Evolutionary conservation across 768 basidiomycete species (phyloP).

Genomic region (Termitomyces sp.): DNA sequence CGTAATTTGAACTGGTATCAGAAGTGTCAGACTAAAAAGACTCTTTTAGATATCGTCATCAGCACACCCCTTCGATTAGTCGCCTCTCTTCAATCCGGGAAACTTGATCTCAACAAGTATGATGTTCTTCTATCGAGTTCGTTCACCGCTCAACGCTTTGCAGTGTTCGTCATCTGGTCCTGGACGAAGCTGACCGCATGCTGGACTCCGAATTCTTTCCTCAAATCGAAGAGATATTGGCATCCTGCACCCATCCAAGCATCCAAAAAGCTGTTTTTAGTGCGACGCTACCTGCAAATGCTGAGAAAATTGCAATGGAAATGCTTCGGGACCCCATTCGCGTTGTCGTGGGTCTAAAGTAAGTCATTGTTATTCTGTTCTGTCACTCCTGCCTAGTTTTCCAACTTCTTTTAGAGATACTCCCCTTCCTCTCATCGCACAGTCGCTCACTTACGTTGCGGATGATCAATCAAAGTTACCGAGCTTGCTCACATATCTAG

Average conservation of each 20-base stretch:
- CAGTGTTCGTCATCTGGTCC: slow-evolving; percentile 81
- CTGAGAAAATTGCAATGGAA: slow-evolving; percentile 82
- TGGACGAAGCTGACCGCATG: slow-evolving; percentile 92
- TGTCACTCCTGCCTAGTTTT: not conserved
- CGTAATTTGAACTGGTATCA: slow-evolving; percentile 20
- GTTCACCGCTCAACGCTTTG: not conserved
- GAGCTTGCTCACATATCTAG: slow-evolving; percentile 76
- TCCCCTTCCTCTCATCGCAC: slow-evolving; percentile 85
- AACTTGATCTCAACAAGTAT: slow-evolving; percentile 70
- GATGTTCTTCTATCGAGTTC: slow-evolving; percentile 19
- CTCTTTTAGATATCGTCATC: slow-evolving; percentile 73
- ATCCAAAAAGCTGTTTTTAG: slow-evolving; percentile 91
- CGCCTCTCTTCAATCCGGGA: slow-evolving; percentile 67
- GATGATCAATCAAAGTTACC: slow-evolving; percentile 94
- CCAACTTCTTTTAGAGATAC: slow-evolving; percentile 64
- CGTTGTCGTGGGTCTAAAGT: slow-evolving; percentile 97
- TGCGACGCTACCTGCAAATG: slow-evolving; percentile 88
- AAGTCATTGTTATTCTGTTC: slow-evolving; percentile 24
- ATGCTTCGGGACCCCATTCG: slow-evolving; percentile 86
- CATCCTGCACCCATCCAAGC: slow-evolving; percentile 62
- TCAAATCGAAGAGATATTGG: slow-evolving; percentile 86
- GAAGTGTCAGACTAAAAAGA: not conserved
- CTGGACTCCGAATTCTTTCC: slow-evolving; percentile 84
- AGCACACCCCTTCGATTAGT: slow-evolving; percentile 91
- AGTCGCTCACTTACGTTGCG: slow-evolving; percentile 87